Evolutionary conservation across 169 alveolate species (phyloP).

Genomic region (Eimeria tenella): DNA sequence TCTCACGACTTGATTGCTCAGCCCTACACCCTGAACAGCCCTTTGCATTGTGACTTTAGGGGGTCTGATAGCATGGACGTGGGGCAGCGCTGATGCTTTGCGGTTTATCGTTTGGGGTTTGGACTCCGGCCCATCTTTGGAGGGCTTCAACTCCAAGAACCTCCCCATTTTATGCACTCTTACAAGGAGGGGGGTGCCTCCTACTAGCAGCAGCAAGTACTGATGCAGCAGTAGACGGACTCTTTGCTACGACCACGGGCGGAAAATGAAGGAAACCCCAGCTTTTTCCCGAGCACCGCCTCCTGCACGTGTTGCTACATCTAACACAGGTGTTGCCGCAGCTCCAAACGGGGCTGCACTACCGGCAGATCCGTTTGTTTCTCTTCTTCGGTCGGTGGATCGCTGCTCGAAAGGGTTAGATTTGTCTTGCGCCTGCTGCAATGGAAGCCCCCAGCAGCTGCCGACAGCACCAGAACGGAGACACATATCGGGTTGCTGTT

Average conservation of each 20-base stretch:
- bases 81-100: too few relatives aligned
- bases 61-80: too few relatives aligned
- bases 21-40: too few relatives aligned
- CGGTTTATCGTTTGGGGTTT: too few relatives aligned
- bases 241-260: neutral
- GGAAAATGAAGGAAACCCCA: neutral
- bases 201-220: constrained; percentile 2
- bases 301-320: neutral
- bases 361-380: neutral
- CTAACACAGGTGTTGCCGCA: neutral
- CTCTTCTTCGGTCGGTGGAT: neutral
- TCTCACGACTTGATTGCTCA: too few relatives aligned
- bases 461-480: neutral
- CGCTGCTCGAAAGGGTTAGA: neutral
- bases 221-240: neutral
- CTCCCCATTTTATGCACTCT: neutral
- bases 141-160: neutral
- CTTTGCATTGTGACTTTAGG: too few relatives aligned
- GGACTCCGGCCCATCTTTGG: too few relatives aligned
- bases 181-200: neutral
- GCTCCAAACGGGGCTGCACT: neutral
- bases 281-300: neutral
- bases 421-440: constrained; percentile 6
- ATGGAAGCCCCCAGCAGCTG: neutral
- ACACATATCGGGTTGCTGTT: neutral